Evolutionary conservation across 305 asterid species (phyloP).

Genomic region (Fraxinus dipetala): DNA sequence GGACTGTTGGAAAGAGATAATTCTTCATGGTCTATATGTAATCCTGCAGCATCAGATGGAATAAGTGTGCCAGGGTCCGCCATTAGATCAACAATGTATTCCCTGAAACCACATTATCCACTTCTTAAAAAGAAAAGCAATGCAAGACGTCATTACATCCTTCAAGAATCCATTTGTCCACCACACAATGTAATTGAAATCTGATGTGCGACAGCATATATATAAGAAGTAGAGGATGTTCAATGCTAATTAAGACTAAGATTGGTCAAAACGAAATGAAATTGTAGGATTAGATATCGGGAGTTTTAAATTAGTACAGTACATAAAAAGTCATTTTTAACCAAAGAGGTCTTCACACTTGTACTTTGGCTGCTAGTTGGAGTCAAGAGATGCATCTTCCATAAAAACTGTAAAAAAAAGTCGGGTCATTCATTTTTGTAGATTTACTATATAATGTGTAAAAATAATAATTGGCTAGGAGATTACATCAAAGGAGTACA

Average conservation of each 20-base stretch:
- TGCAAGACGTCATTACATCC: slow-evolving; percentile 19
- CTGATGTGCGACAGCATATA: background rate
- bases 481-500: slow-evolving; percentile 6
- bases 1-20: slow-evolving; percentile 30
- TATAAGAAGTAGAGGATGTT: slow-evolving; percentile 10
- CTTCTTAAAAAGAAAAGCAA: slow-evolving; percentile 23
- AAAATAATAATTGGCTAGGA: background rate
- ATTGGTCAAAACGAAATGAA: background rate
- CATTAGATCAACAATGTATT: slow-evolving; percentile 90
- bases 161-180: slow-evolving; percentile 14
- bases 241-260: slow-evolving; percentile 12
- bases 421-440: background rate
- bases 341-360: background rate
- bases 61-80: slow-evolving; percentile 95
- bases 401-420: slow-evolving; percentile 8
- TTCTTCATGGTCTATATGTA: slow-evolving; percentile 39
- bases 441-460: slow-evolving; percentile 1
- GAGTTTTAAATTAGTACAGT: background rate
- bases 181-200: slow-evolving; percentile 13
- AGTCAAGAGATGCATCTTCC: slow-evolving; percentile 21
- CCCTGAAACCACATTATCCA: slow-evolving; percentile 56
- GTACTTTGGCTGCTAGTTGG: slow-evolving; percentile 15
- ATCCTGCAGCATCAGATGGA: slow-evolving; percentile 76
- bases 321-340: slow-evolving; percentile 6
- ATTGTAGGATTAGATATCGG: slow-evolving; percentile 7